These are phyloP conservation scores for Dacryopinax spathularia DNA, from an alignment of 768 basidiomycete species.

Conservation along the genomic window DNA sequence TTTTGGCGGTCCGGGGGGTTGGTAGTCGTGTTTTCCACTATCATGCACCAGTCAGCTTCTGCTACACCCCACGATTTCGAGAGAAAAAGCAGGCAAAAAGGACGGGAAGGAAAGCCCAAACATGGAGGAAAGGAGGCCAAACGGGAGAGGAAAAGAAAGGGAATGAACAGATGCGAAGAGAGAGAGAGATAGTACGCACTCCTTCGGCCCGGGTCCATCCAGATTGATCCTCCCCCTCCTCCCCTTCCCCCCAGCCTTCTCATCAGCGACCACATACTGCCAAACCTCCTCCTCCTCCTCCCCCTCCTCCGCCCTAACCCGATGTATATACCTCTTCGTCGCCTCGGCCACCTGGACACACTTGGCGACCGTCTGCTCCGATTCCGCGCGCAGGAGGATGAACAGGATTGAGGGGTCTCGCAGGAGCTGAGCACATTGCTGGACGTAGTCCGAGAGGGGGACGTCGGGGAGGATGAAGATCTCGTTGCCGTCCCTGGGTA, in stretches of 20 bases:
- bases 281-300: slow-evolving; percentile 46
- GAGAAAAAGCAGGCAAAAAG: too few relatives aligned
- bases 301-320: too few relatives aligned
- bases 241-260: slow-evolving; percentile 23
- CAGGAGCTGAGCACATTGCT: background rate
- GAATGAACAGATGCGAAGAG: too few relatives aligned
- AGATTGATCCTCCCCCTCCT: slow-evolving; percentile 20
- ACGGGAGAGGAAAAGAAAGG: background rate
- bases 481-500: background rate
- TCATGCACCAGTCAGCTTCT: too few relatives aligned
- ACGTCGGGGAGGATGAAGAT: background rate
- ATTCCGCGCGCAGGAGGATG: slow-evolving; percentile 53
- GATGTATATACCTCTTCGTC: slow-evolving; percentile 57
- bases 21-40: slow-evolving; percentile 4
- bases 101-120: too few relatives aligned
- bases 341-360: slow-evolving; percentile 70
- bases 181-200: background rate
- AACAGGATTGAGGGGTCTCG: slow-evolving; percentile 74
- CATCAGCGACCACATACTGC: slow-evolving; percentile 59
- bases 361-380: slow-evolving; percentile 52
- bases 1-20: slow-evolving; percentile 35
- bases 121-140: background rate
- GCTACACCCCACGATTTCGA: too few relatives aligned
- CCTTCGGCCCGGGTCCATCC: background rate
- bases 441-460: background rate